phyloP scores from a whole-genome alignment of 305 asterid genomes.

The Fraxinus nigra region DNA sequence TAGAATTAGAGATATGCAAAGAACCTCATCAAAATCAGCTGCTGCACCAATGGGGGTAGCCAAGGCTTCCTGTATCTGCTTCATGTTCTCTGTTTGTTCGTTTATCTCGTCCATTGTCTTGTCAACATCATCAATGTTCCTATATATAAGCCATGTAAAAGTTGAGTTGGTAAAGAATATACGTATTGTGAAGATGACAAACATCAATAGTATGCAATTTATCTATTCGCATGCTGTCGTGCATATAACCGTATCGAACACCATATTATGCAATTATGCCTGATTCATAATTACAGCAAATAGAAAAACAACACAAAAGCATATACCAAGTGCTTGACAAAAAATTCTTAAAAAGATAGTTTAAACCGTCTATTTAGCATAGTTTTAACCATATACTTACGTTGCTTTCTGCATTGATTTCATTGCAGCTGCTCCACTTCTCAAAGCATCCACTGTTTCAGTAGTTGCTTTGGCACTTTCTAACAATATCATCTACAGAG shows the following conservation, averaged over 20 bases:
- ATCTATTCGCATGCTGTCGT: neutral
- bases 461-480: conserved; percentile 30
- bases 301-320: neutral
- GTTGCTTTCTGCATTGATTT: conserved; percentile 23
- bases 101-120: conserved; percentile 60
- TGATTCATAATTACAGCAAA: neutral
- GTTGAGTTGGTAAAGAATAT: neutral
- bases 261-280: neutral
- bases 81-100: conserved; percentile 53
- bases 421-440: conserved; percentile 25
- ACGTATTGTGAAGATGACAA: neutral
- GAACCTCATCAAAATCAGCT: conserved; percentile 45
- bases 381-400: conserved; percentile 4
- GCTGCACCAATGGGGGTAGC: conserved; percentile 40
- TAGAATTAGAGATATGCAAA: neutral
- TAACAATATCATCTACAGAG: conserved; percentile 25
- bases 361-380: neutral
- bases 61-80: conserved; percentile 50
- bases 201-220: neutral
- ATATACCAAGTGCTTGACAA: neutral
- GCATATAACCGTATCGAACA: neutral
- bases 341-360: neutral
- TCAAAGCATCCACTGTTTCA: conserved; percentile 20
- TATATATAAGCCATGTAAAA: conserved; percentile 14
- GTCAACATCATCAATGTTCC: conserved; percentile 53